phyloP scores from a whole-genome alignment of 768 basidiomycete species.

The Strobilomyces dryophilus region DNA sequence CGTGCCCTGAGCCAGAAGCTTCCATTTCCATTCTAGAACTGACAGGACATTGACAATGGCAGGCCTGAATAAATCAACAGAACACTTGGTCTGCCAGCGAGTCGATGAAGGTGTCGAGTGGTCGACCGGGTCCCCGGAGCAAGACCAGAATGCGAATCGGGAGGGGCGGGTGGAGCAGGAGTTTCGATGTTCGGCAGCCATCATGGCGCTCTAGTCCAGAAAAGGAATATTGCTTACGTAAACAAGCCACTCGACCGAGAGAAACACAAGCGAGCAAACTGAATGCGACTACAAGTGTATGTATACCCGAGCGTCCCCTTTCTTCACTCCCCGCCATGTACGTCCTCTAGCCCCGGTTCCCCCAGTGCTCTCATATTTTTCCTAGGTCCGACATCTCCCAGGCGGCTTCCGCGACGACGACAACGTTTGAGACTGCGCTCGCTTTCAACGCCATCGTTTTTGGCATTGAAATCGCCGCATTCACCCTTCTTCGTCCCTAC shows the following conservation, averaged over 20 bases:
- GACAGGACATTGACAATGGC: too few relatives aligned
- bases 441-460: slow-evolving; percentile 78
- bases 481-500: slow-evolving; percentile 78
- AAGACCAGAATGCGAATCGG: too few relatives aligned
- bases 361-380: background rate
- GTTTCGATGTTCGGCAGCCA: background rate
- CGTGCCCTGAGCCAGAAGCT: slow-evolving; percentile 13
- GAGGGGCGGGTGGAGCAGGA: background rate
- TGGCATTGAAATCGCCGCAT: slow-evolving; percentile 63
- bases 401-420: slow-evolving; percentile 61
- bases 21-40: background rate
- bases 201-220: background rate
- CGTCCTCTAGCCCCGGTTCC: background rate
- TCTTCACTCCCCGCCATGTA: slow-evolving; percentile 22
- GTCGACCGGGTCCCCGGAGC: background rate
- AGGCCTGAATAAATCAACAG: background rate
- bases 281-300: background rate
- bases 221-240: slow-evolving; percentile 6
- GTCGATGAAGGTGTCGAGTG: too few relatives aligned
- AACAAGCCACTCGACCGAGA: slow-evolving; percentile 14
- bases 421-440: slow-evolving; percentile 81
- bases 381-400: slow-evolving; percentile 37
- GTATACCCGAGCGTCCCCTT: slow-evolving; percentile 1
- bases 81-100: background rate
- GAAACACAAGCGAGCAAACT: slow-evolving; percentile 1